Conservation (phyloP, 2,329 filamentous ascomycete genomes). For the Neofusicoccum kwambonambiense region DNA sequence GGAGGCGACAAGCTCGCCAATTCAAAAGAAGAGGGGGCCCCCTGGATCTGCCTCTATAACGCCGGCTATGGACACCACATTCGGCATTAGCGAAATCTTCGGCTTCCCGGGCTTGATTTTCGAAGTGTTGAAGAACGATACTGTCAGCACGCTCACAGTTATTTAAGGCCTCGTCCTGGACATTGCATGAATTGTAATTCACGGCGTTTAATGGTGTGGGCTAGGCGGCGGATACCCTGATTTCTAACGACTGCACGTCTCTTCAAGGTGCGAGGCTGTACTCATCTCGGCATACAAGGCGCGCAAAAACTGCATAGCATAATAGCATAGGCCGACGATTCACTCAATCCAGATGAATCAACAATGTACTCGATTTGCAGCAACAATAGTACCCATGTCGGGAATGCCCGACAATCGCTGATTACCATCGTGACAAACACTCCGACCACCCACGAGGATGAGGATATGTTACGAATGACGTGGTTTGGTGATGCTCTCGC, state of each 20-base stretch:
- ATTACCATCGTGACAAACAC: neutral
- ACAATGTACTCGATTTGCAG: neutral
- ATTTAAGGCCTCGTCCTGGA: conserved; percentile 55
- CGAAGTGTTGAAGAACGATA: conserved; percentile 90
- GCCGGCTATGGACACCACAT: conserved; percentile 47
- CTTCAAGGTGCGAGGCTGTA: neutral
- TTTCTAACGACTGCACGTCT: neutral
- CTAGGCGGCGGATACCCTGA: conserved; percentile 10
- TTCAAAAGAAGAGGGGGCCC: conserved; percentile 30
- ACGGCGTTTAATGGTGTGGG: conserved; percentile 3
- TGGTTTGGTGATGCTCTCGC: too few relatives aligned
- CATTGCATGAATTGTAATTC: neutral
- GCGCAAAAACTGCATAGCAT: neutral
- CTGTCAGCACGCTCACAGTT: conserved; percentile 84
- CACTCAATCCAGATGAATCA: neutral
- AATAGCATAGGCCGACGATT: neutral
- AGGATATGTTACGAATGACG: neutral
- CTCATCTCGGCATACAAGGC: neutral
- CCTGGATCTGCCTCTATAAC: conserved; percentile 31
- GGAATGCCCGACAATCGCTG: neutral
- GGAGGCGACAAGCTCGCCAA: conserved; percentile 45
- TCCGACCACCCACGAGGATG: neutral
- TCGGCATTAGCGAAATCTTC: conserved; percentile 80
- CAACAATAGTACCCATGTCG: neutral
- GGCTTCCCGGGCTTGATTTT: conserved; percentile 93